Percentiles rank a stretch among this genome's conserved stretches.
phyloP scores from a whole-genome alignment of 2,329 filamentous ascomycete species.

The Pseudocercospora fuligena region DNA sequence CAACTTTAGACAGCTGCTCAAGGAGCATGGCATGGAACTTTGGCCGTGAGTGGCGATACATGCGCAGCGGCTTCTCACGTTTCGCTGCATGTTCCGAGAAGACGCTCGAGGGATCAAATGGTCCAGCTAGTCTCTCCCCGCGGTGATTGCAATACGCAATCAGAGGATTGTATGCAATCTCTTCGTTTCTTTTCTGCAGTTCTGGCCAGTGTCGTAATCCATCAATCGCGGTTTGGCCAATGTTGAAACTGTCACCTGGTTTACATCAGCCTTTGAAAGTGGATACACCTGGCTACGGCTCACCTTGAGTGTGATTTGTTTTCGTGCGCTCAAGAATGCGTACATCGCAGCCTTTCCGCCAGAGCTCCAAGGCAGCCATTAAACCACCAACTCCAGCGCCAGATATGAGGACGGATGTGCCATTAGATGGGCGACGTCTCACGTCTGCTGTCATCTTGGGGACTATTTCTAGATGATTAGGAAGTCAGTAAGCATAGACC shows the following conservation, averaged over 20 bases:
- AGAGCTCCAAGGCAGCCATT: conserved; percentile 29
- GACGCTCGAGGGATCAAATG: not conserved
- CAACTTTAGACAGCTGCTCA: conserved; percentile 51
- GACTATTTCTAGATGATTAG: too few relatives aligned
- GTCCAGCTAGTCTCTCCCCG: conserved; percentile 7
- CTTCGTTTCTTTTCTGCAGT: conserved; percentile 41
- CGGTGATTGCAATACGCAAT: conserved; percentile 6
- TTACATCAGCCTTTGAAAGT: not conserved
- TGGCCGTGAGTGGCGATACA: conserved; percentile 17
- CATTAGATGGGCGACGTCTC: conserved; percentile 16
- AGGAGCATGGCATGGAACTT: conserved; percentile 51
- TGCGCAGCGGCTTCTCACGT: not conserved
- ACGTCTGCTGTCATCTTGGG: conserved; percentile 6
- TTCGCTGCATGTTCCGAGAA: not conserved
- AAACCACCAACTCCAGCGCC: conserved; percentile 32
- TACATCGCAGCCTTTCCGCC: conserved; percentile 30
- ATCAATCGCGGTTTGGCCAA: conserved; percentile 57
- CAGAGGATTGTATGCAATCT: conserved; percentile 15
- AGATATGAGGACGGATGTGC: conserved; percentile 30
- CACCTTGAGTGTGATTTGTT: not conserved
- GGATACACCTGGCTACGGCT: not conserved
- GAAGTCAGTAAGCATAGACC: too few relatives aligned
- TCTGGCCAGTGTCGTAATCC: conserved; percentile 62
- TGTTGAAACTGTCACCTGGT: conserved; percentile 36
- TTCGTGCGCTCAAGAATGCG: conserved; percentile 26